Base-by-base conservation (phyloP, 352 stramenopile genomes). In the Pythium vanterpoolii region DNA sequence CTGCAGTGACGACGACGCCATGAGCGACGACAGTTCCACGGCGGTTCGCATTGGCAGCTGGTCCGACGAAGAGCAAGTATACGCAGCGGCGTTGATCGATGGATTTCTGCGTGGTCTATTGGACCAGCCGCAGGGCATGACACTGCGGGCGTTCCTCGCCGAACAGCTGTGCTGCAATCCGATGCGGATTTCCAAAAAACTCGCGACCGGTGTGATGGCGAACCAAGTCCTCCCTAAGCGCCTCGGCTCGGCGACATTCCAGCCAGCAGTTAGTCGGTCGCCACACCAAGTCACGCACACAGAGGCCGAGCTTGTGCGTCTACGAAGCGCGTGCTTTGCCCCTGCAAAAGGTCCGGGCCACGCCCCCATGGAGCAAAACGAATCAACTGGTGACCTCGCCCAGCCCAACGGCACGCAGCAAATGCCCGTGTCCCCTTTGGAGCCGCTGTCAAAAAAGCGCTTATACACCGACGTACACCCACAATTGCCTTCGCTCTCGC, bases 131-230 rank as follows among this genome's bases (percentile, higher is more conserved):
- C 76, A 95, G 30, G 90, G 90, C n/a, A 87, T 79, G 34, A 97
- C 89, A 8, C 69, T 98, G 16, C 71, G 93, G 30, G 77, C 77
- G 4, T 97, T 95, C 66, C 68, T 98, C 2, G 89, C 93, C 6
- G 71, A 97, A 42, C 93, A 90, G 52, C 60, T 98, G 4, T 81
- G 89, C 49, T 98, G 93, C 65, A 90, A 97, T 73, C 90, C 91
- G 4, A 98, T 98, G 91, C 68, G 93, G 5, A 97, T 98, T 49
- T 97, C 90, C 6, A 98, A 98, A 72, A 98, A 98, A 66, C 97
- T 95, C 56, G 84, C 86, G 10, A 72, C 50, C 2, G 53, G 58
- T 5, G 56, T 51, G 28, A 71, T 74, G 42, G 63, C 48, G 1
- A 60, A 56, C 47, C 56, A 60, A 10, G 38, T 34, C 11, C 23